Percentiles rank a stretch among this genome's conserved stretches.
phyloP scores from a whole-genome alignment of 495 filamentous ascomycete genomes.

The Cetradonia linearis region DNA sequence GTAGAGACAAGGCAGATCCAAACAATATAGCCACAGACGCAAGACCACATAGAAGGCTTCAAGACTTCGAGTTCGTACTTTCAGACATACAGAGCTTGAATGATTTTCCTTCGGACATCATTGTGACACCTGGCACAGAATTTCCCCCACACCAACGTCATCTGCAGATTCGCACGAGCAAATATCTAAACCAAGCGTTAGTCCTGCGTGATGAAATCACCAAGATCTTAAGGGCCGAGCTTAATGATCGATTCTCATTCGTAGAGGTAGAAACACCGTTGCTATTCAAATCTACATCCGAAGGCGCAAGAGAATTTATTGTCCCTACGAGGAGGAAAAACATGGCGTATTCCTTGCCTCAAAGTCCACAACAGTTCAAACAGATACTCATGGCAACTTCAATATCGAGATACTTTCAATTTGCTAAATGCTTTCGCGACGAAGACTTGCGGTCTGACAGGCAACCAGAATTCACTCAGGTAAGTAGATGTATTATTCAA shows the following conservation, averaged over 20 bases:
- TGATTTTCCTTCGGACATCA: constrained; percentile 62
- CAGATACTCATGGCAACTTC: constrained; percentile 95
- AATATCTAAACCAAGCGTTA: constrained; percentile 51
- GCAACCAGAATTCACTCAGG: constrained; percentile 96
- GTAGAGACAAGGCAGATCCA: constrained; percentile 20
- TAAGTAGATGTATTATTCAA: constrained; percentile 27
- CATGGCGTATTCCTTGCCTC: constrained; percentile 78
- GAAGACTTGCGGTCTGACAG: constrained; percentile 88
- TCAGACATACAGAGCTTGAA: constrained; percentile 60
- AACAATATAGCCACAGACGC: constrained; percentile 25
- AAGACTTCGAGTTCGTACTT: constrained; percentile 51
- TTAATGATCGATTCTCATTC: constrained; percentile 46
- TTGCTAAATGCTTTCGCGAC: constrained; percentile 91
- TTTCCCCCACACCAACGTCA: constrained; percentile 69
- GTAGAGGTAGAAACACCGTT: constrained; percentile 83
- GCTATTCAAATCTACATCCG: constrained; percentile 94
- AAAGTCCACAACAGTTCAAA: constrained; percentile 97
- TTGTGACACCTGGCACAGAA: constrained; percentile 57
- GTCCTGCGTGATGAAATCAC: constrained; percentile 45
- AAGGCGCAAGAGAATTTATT: constrained; percentile 92
- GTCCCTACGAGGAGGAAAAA: constrained; percentile 73
- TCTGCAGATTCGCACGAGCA: constrained; percentile 69
- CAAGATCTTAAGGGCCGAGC: constrained; percentile 40
- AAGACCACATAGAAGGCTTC: constrained; percentile 21
- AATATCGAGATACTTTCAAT: constrained; percentile 73